Conservation (phyloP, 371 early-diverging fungal genomes). For the Lichtheimia ramosa region DNA sequence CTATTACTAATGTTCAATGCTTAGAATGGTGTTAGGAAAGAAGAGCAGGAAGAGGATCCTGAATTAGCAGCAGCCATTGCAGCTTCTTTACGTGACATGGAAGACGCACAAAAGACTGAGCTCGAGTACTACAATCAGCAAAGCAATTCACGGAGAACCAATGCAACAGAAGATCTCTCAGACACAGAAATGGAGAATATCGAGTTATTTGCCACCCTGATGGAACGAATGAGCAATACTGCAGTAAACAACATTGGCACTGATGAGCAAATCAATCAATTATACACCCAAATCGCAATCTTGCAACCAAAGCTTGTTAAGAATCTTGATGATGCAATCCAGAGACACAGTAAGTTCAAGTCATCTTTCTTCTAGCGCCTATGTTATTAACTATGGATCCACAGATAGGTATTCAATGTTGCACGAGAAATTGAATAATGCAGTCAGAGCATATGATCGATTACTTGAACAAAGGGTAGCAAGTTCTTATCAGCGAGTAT, state of each 20-base stretch:
- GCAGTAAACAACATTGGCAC: slow-evolving; percentile 49
- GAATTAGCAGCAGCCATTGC: slow-evolving; percentile 91
- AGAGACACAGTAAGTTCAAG: slow-evolving; percentile 56
- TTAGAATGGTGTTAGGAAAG: background rate
- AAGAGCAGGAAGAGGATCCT: slow-evolving; percentile 74
- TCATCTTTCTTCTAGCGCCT: background rate
- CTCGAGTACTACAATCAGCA: slow-evolving; percentile 8
- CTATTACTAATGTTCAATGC: too few species aligned
- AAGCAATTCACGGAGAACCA: background rate
- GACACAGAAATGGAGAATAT: slow-evolving; percentile 72
- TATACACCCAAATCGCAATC: slow-evolving; percentile 69
- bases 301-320: slow-evolving; percentile 71
- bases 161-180: slow-evolving; percentile 39
- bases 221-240: slow-evolving; percentile 55
- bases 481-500: slow-evolving; percentile 5
- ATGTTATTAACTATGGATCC: slow-evolving; percentile 23
- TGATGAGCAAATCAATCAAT: slow-evolving; percentile 63
- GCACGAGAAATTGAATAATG: slow-evolving; percentile 73
- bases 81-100: slow-evolving; percentile 80
- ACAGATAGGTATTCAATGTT: slow-evolving; percentile 50
- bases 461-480: slow-evolving; percentile 63
- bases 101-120: slow-evolving; percentile 10
- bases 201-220: slow-evolving; percentile 64
- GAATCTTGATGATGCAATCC: slow-evolving; percentile 62
- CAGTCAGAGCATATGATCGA: slow-evolving; percentile 79